Conservation (phyloP, 2,329 filamentous ascomycete genomes). For the Microcyclosporella mali region DNA sequence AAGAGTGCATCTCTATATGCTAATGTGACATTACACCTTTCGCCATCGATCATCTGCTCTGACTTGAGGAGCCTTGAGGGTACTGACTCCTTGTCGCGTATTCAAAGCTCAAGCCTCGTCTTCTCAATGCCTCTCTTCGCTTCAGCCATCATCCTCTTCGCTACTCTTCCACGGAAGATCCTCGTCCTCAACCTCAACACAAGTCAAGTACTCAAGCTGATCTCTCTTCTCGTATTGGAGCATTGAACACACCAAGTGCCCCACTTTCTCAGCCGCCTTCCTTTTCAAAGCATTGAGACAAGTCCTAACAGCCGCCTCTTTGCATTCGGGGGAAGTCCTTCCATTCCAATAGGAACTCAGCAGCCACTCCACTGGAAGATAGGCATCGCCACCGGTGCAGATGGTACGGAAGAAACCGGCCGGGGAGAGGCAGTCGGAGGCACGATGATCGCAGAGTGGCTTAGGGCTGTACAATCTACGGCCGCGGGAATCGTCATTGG, state of each 20-base stretch:
- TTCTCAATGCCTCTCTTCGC: too few relatives aligned
- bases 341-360: slow-evolving; percentile 3
- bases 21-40: too few relatives aligned
- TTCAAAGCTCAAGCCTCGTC: too few relatives aligned
- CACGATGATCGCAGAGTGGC: too few relatives aligned
- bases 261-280: neutral
- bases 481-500: too few relatives aligned
- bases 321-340: too few relatives aligned
- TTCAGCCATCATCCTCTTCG: neutral
- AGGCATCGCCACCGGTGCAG: slow-evolving; percentile 24
- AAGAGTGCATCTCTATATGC: too few relatives aligned
- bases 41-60: too few relatives aligned
- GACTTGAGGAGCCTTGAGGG: too few relatives aligned
- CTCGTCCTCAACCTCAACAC: slow-evolving; percentile 23
- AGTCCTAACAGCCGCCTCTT: neutral
- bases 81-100: too few relatives aligned
- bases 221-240: slow-evolving; percentile 3
- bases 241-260: neutral
- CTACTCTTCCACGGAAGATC: slow-evolving; percentile 29
- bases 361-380: slow-evolving; percentile 24
- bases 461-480: too few relatives aligned
- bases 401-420: slow-evolving; percentile 30
- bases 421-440: slow-evolving; percentile 12
- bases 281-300: slow-evolving; percentile 1
- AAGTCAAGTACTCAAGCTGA: slow-evolving; percentile 33